A percentile compares a stretch with the other conserved stretches of the same genome.
These are phyloP conservation scores for Epichloe gansuensis DNA, from an alignment of 2,329 filamentous ascomycete species.

Conservation along the genomic window DNA sequence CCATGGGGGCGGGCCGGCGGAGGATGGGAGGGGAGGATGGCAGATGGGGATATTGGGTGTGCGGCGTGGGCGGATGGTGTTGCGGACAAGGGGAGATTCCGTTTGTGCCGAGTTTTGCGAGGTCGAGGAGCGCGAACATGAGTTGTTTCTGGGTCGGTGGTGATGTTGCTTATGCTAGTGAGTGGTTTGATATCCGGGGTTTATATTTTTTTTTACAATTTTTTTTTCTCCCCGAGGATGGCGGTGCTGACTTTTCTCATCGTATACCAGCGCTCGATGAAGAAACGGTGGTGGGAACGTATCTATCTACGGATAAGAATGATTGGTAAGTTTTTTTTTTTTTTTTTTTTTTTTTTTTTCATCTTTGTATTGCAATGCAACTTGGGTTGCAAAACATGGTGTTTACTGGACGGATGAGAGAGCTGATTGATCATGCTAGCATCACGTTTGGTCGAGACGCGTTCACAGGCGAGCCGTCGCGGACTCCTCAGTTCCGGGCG, in stretches of 20 bases:
- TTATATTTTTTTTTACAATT: not conserved
- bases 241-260: not conserved
- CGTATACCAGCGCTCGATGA: conserved; percentile 21
- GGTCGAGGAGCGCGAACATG: conserved; percentile 21
- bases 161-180: conserved; percentile 33
- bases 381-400: not conserved
- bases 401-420: not conserved
- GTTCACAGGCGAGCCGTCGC: conserved; percentile 1
- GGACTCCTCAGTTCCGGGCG: conserved; percentile 10
- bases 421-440: conserved; percentile 1
- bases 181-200: conserved; percentile 13
- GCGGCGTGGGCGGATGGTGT: conserved; percentile 28
- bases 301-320: conserved; percentile 32
- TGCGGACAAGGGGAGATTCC: conserved; percentile 25
- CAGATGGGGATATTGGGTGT: conserved; percentile 16
- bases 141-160: conserved; percentile 28
- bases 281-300: conserved; percentile 24
- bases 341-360: not conserved
- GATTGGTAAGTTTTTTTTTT: conserved; percentile 20
- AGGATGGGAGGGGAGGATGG: conserved; percentile 11
- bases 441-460: conserved; percentile 6
- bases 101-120: conserved; percentile 20
- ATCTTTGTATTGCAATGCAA: not conserved
- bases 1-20: conserved; percentile 5
- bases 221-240: not conserved